phyloP scores from a whole-genome alignment of 2,329 filamentous ascomycete species.

The Aspergillus aculeatinus region DNA sequence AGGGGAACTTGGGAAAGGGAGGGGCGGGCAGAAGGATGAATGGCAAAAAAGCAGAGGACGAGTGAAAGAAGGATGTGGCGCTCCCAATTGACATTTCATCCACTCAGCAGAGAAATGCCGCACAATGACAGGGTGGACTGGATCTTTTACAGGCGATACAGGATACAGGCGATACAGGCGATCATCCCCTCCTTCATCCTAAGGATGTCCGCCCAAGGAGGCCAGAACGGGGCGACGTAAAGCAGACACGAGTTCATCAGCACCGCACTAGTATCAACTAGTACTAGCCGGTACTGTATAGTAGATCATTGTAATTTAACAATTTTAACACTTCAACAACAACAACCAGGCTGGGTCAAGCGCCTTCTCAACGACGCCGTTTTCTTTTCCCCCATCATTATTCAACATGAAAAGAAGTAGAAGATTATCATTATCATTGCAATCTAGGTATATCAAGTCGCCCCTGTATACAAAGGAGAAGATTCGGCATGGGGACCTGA shows the following conservation, averaged over 20 bases:
- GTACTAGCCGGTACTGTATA: conserved; percentile 19
- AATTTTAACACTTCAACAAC: neutral
- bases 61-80: conserved; percentile 10
- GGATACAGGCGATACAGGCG: conserved; percentile 1
- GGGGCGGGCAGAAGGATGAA: conserved; percentile 1
- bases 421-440: neutral
- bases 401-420: neutral
- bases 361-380: neutral
- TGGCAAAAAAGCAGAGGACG: neutral
- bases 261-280: conserved; percentile 18
- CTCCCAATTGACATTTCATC: conserved; percentile 13
- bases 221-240: conserved; percentile 15
- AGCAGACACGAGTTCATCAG: conserved; percentile 17
- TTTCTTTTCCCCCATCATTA: neutral
- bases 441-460: neutral
- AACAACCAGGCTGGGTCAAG: neutral
- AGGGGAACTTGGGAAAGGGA: neutral
- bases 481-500: too few species aligned
- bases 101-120: conserved; percentile 16
- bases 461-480: neutral
- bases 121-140: conserved; percentile 17
- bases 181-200: conserved; percentile 15
- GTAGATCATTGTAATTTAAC: conserved; percentile 20
- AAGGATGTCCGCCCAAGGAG: conserved; percentile 14
- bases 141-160: conserved; percentile 6